Evolutionary conservation across 2,329 filamentous ascomycete genomes (phyloP), one percentile per base, ranked within the genome.

Genomic region (Cordyceps cateniannulata): DNA sequence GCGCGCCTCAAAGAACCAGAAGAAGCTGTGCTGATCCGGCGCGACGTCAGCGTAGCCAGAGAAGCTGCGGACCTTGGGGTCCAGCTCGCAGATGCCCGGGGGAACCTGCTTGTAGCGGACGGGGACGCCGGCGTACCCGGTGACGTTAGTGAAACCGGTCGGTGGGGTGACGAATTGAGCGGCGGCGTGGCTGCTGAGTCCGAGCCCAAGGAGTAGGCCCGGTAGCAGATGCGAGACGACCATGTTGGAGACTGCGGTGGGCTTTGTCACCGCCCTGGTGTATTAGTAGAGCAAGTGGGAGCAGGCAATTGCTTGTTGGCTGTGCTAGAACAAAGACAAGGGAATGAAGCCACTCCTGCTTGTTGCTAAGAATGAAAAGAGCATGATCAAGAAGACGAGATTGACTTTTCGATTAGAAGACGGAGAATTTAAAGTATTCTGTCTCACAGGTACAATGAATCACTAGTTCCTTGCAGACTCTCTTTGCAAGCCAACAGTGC

Each of bases 41-140:
- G 35, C 20, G 61, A 68, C 70, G 60, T 76, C 76, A 44, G 87
- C 80, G 73, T 86, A 85, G 64, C 85, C 85, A 7, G 82, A 76
- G 67, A 82, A 68, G 12, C 65, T 65, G 44, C 63, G 65, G 52
- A 67, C 66, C 5, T 62, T 62, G 0, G 63, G 63, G 18, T 65
- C 66, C 22, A 64, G 65, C 84, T 60, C 79, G 76, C 57, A 85
- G 84, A 64, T 76, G 73, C 70, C 85, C 12, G 40, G 2, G 1
- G 53, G 53, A 2, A 56, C 53, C 25, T 47, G 53, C 65, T 66
- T 66, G 48, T 64, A 66, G 55, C 62, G 63, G 12, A 66, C 63
- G n/a, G 61, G 63, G 32, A 66, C 61, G 12, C 62, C 59, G n/a
- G 62, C 65, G 51, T 66, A 61, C 10, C 62, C 63, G 20, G 62